A percentile compares a stretch with the other conserved stretches of the same genome.
phyloP scores from a whole-genome alignment of 257 asterid genomes.

The Solanum chmielewskii region DNA sequence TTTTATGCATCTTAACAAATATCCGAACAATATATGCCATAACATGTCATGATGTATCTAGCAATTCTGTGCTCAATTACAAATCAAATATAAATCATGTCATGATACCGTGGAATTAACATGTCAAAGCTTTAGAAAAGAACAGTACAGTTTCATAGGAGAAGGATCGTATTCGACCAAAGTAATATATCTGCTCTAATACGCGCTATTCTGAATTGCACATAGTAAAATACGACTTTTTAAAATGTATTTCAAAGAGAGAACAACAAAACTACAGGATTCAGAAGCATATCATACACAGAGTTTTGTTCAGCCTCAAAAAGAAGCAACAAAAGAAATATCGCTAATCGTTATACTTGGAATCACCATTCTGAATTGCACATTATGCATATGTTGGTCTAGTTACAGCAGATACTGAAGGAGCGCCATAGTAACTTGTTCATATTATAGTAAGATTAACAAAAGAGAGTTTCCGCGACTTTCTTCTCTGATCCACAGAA shows the following conservation, averaged over 20 bases:
- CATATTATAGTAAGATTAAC: not conserved
- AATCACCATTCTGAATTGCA: not conserved
- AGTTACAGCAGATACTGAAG: not conserved
- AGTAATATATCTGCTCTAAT: not conserved
- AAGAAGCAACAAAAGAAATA: not conserved
- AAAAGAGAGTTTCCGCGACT: not conserved
- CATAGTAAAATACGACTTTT: not conserved
- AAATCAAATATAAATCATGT: not conserved
- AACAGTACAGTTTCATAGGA: not conserved
- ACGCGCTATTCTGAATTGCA: not conserved
- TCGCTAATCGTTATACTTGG: not conserved
- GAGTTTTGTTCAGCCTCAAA: not conserved
- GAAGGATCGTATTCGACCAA: not conserved
- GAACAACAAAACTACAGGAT: not conserved
- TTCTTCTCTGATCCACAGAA: not conserved
- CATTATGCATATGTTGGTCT: not conserved
- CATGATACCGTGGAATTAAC: not conserved
- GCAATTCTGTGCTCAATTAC: not conserved
- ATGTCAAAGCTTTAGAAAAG: not conserved
- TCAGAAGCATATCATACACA: not conserved
- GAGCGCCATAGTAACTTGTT: not conserved
- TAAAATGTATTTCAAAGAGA: not conserved
- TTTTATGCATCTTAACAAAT: not conserved
- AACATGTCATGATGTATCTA: not conserved
- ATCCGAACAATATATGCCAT: not conserved